Base-by-base conservation (phyloP, 192 early-diverging fungal species). In the Obelidium mucronatum region DNA sequence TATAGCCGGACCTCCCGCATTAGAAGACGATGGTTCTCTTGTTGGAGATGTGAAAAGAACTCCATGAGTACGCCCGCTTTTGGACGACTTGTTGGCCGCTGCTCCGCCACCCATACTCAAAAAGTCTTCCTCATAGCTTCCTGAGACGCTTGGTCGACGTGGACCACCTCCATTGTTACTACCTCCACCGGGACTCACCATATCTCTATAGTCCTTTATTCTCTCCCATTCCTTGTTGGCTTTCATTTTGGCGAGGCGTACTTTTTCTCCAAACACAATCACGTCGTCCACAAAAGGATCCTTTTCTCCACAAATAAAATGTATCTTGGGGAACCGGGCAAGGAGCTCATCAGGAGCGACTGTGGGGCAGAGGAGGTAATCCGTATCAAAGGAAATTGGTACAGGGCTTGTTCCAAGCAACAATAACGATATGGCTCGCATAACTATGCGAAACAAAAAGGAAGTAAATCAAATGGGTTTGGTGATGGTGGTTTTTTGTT, bases 231-330 rank as follows among this genome's bases (percentile, higher is more conserved):
- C 83, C 4, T 77, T 51, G 13, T 65, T 77, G 8, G 83, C 87
- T 66, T 80, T 83, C 30, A 85, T 79, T 79, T 97, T 97, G 56
- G 95, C 95, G 31, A 90, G 87, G 44, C 95, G 90, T 24, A 99
- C 81, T 15, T 94, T 90, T 8, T 90, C 93, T 6, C 94, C 94
- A 82, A 97, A 92, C 22, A 99, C 81, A 26, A 97, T 91, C 2
- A 96, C 96, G 81, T 99, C 97, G 81, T 99, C 97, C 3, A 99
- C 94, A 48, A 99, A 89, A 2, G 97, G 97, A 78, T 99, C 97
- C 76, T 96, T 97, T 74, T 97, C 96, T 48, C 97, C 97, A 71
- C 92, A 93, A 60, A 99, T 87, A 59, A 97, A 89, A 78, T 94
- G 96, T 0, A 92, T 93, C 30, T 93, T 92, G 24, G 97, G 97